Percentiles rank a stretch among this genome's conserved stretches.
Evolutionary conservation across 2,329 filamentous ascomycete species (phyloP).

Genomic region (Cytospora leucostoma): DNA sequence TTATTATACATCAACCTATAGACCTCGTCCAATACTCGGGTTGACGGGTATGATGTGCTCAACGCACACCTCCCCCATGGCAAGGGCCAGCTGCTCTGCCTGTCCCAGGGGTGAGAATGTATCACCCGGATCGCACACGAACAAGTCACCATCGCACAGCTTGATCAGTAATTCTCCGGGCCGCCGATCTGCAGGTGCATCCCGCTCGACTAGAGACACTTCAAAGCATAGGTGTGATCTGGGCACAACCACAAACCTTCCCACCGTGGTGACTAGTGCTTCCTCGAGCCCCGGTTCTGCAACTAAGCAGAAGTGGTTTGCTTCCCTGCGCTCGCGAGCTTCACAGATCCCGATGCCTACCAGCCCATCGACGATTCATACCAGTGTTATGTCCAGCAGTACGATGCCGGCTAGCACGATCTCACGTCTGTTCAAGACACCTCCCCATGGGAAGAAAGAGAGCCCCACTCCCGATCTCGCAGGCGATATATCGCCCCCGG

Average conservation of each 20-base stretch:
- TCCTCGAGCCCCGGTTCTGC: conserved; percentile 18
- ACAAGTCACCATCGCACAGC: not conserved
- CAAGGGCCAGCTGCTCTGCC: conserved; percentile 14
- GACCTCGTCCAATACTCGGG: not conserved
- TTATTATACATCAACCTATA: not conserved
- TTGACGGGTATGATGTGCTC: conserved; percentile 8
- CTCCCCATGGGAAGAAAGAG: not conserved
- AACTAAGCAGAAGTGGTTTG: conserved; percentile 23
- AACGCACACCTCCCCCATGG: not conserved
- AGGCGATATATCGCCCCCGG: not conserved
- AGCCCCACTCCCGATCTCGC: not conserved
- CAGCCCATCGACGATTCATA: conserved; percentile 1
- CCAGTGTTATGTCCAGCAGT: too few species aligned
- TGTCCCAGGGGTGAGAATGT: conserved; percentile 22
- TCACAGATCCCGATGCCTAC: conserved; percentile 23
- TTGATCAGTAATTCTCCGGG: conserved; percentile 16
- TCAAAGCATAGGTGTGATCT: conserved; percentile 7
- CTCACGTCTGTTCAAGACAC: conserved; percentile 6
- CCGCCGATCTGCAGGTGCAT: conserved; percentile 19
- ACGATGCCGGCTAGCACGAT: conserved; percentile 11
- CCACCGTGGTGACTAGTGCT: not conserved
- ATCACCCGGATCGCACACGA: conserved; percentile 7
- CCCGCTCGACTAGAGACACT: conserved; percentile 18
- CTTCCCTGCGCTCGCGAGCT: conserved; percentile 16
- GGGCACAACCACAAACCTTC: conserved; percentile 20